Base-by-base conservation (phyloP, 495 filamentous ascomycete species). In the Staphylotrichum longicolle region DNA sequence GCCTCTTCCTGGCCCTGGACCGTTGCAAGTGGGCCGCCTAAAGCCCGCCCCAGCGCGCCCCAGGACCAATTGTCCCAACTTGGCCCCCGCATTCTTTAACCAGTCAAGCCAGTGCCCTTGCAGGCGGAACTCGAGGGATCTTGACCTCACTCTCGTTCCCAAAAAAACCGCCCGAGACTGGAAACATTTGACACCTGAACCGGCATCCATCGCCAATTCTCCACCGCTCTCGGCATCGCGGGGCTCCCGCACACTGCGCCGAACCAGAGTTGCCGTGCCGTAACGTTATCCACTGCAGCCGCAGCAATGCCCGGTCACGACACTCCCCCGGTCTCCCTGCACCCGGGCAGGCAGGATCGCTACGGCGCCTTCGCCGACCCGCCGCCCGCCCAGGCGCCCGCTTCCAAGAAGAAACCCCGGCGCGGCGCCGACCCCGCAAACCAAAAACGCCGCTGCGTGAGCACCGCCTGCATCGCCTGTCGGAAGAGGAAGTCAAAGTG, bases 401-500 rank as follows among this genome's bases (percentile, higher is more conserved):
- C 59, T 27, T 59, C 66, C 47, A 82, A 80, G 74, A 83, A 83
- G 74, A 83, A 82, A 63, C 66, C 76, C 32, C 73, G 80, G 62
- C 80, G 77, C 58, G 75, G 75, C 35, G 73, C 71, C 63, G 80
- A 82, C 62, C 66, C 78, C 10, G 76, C 80, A 37, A 78, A 70
- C 62, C 77, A 80, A 61, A 98, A 98, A 74, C 82, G 93, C 63
- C 82, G 92, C 70, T 98, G 93, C 70, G 91, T 96, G 44, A 93
- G 90, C 76, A 96, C 91, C 34, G 93, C 93, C 3, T 96, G 93
- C 72, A 88, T 96, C 74, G 91, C 93, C 20, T 96, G 91, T 70
- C 86, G 93, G n/a, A 85, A 84, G 66, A 79, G 92, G 50, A 96
- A 96, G 71, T 93, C 89, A 49, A 96, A 96, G 85, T 98, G 94